A percentile compares a stretch with the other conserved stretches of the same genome.
Conservation (phyloP, 2,329 filamentous ascomycete genomes). For the Phialophora expanda region DNA sequence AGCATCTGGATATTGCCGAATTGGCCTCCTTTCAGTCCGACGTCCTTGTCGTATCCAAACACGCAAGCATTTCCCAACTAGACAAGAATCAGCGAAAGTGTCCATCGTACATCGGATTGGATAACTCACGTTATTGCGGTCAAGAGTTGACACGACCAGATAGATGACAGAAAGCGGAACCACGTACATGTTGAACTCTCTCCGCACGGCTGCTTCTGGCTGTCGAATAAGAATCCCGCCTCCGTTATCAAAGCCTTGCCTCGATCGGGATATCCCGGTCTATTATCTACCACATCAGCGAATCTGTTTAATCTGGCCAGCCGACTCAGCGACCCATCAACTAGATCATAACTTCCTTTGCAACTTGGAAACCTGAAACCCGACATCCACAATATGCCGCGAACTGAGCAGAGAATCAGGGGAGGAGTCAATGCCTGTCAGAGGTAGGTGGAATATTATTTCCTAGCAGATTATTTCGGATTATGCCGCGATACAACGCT, state of each 20-base stretch:
- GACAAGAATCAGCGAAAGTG: conserved; percentile 34
- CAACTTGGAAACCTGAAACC: not conserved
- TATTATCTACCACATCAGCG: not conserved
- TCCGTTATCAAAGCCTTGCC: too few relatives aligned
- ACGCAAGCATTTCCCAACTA: conserved; percentile 60
- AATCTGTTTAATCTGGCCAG: too few relatives aligned
- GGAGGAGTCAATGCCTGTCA: conserved; percentile 23
- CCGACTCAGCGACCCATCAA: too few relatives aligned
- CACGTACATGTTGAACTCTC: conserved; percentile 36
- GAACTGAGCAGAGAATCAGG: conserved; percentile 16
- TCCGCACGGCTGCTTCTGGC: conserved; percentile 24
- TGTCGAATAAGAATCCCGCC: too few relatives aligned
- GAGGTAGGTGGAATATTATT: conserved; percentile 23
- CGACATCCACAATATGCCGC: conserved; percentile 17
- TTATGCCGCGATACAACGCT: too few relatives aligned
- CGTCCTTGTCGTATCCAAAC: conserved; percentile 64
- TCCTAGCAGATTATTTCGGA: not conserved
- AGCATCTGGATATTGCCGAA: conserved; percentile 58
- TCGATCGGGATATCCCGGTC: too few relatives aligned
- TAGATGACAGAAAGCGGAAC: conserved; percentile 25
- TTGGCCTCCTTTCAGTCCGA: conserved; percentile 62
- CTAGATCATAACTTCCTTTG: too few relatives aligned
- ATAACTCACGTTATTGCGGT: conserved; percentile 47
- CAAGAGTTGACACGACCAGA: conserved; percentile 53
- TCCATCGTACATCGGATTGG: conserved; percentile 41